Conservation (phyloP, 192 early-diverging fungal species). For the Coemansia interrupta region DNA sequence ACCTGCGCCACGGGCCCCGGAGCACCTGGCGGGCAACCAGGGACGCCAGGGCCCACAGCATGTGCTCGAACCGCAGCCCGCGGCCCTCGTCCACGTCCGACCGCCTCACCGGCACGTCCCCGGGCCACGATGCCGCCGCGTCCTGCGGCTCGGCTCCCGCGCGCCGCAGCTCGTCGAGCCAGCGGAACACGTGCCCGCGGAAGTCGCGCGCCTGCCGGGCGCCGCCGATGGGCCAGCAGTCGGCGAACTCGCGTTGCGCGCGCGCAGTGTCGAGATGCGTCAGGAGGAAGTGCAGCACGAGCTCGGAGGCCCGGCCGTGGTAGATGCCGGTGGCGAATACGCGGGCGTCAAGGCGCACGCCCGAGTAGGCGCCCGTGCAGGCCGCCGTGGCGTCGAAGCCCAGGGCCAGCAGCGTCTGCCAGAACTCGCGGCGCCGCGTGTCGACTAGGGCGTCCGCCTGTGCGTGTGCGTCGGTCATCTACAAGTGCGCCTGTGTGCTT, state of each 20-base stretch:
- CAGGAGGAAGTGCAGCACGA: slow-evolving; percentile 58
- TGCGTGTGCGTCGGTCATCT: slow-evolving; percentile 1
- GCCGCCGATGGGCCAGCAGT: slow-evolving; percentile 59
- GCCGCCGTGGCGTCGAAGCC: slow-evolving; percentile 33
- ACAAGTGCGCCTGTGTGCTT: not conserved
- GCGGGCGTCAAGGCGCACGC: slow-evolving; percentile 44
- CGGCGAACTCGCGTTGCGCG: slow-evolving; percentile 46
- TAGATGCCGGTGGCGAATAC: slow-evolving; percentile 58
- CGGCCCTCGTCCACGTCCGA: slow-evolving; percentile 52
- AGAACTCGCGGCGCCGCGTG: slow-evolving; percentile 29
- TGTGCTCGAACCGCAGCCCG: slow-evolving; percentile 36
- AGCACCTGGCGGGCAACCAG: slow-evolving; percentile 2
- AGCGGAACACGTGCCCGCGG: slow-evolving; percentile 55
- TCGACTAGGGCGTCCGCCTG: not conserved
- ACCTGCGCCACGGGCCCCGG: not conserved
- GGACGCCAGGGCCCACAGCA: slow-evolving; percentile 38
- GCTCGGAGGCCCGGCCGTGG: slow-evolving; percentile 57
- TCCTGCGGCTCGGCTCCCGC: slow-evolving; percentile 28
- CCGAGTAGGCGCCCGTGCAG: slow-evolving; percentile 42
- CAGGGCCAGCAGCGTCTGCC: slow-evolving; percentile 40
- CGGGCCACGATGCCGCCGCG: slow-evolving; percentile 24
- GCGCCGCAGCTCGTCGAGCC: slow-evolving; percentile 59
- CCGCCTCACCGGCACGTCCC: slow-evolving; percentile 36
- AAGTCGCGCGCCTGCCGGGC: slow-evolving; percentile 57
- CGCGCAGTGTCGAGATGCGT: slow-evolving; percentile 34